Evolutionary conservation across 2,329 filamentous ascomycete species (phyloP).

Genomic region (Tolypocladium sp.): DNA sequence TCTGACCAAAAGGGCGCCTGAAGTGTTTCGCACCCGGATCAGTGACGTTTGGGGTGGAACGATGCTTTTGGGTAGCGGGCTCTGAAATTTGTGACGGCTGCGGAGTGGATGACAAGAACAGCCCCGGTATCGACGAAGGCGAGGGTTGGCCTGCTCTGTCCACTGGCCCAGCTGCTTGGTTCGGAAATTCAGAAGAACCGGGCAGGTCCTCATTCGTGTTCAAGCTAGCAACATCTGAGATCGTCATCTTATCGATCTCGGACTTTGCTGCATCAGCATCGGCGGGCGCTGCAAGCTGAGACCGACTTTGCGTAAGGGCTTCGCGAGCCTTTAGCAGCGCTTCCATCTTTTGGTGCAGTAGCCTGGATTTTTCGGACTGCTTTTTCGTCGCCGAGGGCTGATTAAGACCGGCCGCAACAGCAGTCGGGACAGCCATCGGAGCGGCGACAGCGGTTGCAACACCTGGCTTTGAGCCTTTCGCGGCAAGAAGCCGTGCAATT

Average conservation of each 20-base stretch:
- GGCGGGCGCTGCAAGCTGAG: neutral
- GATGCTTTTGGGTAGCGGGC: conserved; percentile 26
- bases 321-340: conserved; percentile 55
- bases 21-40: conserved; percentile 33
- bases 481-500: conserved; percentile 67
- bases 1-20: conserved; percentile 57
- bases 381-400: conserved; percentile 15
- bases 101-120: conserved; percentile 23
- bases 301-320: conserved; percentile 23
- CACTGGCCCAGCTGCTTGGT: neutral
- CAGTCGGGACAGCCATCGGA: conserved; percentile 2
- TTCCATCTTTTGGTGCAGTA: conserved; percentile 71
- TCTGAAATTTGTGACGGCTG: conserved; percentile 10
- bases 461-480: conserved; percentile 50
- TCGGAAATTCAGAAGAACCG: neutral
- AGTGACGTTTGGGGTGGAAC: conserved; percentile 62
- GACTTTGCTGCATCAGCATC: neutral
- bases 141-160: conserved; percentile 1
- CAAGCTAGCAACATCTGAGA: neutral
- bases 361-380: conserved; percentile 59
- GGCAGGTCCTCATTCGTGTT: neutral
- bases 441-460: conserved; percentile 7
- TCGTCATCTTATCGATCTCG: conserved; percentile 3
- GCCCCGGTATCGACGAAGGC: conserved; percentile 24
- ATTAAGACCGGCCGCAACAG: conserved; percentile 5